Base-by-base conservation (phyloP, 116 monocot species). In the Trichopus zeylanicus region DNA sequence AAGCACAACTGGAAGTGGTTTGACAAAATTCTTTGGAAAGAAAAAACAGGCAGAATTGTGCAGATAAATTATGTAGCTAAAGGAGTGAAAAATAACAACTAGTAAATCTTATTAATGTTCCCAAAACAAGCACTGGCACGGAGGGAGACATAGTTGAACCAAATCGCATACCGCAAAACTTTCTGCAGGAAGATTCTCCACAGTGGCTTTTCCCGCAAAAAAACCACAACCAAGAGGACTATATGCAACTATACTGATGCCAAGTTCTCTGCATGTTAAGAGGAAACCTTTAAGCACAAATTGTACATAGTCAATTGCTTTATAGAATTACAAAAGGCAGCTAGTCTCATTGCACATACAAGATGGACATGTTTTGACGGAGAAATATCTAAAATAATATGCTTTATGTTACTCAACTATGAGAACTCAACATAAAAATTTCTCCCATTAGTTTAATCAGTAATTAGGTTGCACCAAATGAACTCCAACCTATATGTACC, bases 191-290 rank as follows among this genome's bases (percentile, higher is more conserved):
- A 79, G 39, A 47, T 30, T 48, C 63, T 84, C 73, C 11, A 46
- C 33, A 27, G 73, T 48, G 51, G 66, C 73, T 59, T 61, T 73
- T 56, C 84, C 75, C 62, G 56, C 79, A 56, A 84, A 84, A 56
- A 84, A 84, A 15, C 84, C 84, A 48, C 73, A 65, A 3, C 84
- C 80, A 55, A 79, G 73, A 12, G 80, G 80, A 48, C 80, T 70
- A 51, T 77, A 77, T 24, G 85, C 61, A 47, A 85, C 91, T 55
- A 85, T 77, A 53, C 86, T 75, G 49, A 85, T 86, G 21, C 80
- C 82, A 66, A 90, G 85, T 59, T 85, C 90, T 55, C 90, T 89
- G 62, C 42, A 42, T 42, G 13, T 42, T 13, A 19, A 51, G 29
- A 65, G 7, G 19, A 22, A 22, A 35, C 34, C 8, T 22, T 4